These are phyloP conservation scores for Neopestalotiopsis sp. DNA, from an alignment of 2,329 filamentous ascomycete species.

Conservation along the genomic window DNA sequence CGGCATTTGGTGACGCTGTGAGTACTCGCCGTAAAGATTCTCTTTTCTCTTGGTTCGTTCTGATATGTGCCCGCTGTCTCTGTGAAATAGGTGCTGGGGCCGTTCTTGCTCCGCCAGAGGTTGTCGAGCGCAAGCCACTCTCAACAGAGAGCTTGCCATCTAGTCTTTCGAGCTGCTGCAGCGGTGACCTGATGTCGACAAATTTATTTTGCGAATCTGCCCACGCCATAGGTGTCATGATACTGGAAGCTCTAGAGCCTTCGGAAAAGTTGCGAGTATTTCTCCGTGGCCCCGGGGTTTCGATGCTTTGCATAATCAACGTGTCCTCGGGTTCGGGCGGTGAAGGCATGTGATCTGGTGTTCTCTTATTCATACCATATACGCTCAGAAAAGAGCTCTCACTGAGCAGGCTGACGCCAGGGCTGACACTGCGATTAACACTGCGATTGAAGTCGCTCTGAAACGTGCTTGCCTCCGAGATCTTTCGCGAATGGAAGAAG, in stretches of 20 bases:
- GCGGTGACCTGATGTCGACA: constrained; percentile 50
- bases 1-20: constrained; percentile 48
- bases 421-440: constrained; percentile 47
- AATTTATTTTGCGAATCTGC: constrained; percentile 53
- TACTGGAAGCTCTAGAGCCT: background rate
- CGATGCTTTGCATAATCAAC: constrained; percentile 25
- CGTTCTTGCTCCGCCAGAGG: constrained; percentile 25
- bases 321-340: constrained; percentile 26
- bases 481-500: constrained; percentile 53
- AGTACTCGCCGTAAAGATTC: constrained; percentile 53
- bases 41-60: constrained; percentile 51
- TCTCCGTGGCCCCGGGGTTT: constrained; percentile 17
- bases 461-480: constrained; percentile 47
- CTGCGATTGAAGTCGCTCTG: constrained; percentile 42
- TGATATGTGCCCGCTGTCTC: constrained; percentile 24
- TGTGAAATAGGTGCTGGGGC: constrained; percentile 20
- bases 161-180: constrained; percentile 55
- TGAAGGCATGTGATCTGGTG: constrained; percentile 29
- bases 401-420: constrained; percentile 67
- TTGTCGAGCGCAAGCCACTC: constrained; percentile 36
- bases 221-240: background rate
- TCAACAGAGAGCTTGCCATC: constrained; percentile 36
- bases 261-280: constrained; percentile 21
- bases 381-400: constrained; percentile 72
- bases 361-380: constrained; percentile 51